phyloP scores from a whole-genome alignment of 345 rosid genomes.

The Limnanthes douglasii region DNA sequence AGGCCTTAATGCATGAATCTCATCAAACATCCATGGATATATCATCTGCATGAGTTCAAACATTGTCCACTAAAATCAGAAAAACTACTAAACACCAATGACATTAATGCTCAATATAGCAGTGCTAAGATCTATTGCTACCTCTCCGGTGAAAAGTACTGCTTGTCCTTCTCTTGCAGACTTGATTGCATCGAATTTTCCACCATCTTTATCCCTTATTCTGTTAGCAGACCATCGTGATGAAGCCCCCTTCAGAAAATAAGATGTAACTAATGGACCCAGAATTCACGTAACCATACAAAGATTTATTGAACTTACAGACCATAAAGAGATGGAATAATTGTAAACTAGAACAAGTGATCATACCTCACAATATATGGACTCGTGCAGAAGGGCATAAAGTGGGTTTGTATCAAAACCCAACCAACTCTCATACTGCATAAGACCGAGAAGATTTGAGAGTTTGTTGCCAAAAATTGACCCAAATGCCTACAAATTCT shows the following conservation, averaged over 20 bases:
- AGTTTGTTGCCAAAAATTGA: not conserved
- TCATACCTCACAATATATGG: constrained; percentile 76
- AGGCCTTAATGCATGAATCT: constrained; percentile 54
- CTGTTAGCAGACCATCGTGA: constrained; percentile 76
- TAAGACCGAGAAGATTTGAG: constrained; percentile 2
- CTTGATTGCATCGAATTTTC: constrained; percentile 49
- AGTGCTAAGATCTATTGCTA: constrained; percentile 8
- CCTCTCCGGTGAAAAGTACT: constrained; percentile 90
- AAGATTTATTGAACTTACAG: not conserved
- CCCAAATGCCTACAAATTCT: not conserved
- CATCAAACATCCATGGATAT: constrained; percentile 91
- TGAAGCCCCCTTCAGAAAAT: constrained; percentile 44
- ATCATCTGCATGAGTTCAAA: constrained; percentile 32
- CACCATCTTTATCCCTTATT: constrained; percentile 25
- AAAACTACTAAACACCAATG: not conserved
- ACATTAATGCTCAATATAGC: not conserved
- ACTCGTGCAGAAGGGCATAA: constrained; percentile 65
- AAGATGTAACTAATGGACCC: not conserved
- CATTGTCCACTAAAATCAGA: not conserved
- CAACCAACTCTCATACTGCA: constrained; percentile 71
- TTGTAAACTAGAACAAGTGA: too few relatives aligned
- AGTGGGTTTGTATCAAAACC: constrained; percentile 77
- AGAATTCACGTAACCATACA: not conserved
- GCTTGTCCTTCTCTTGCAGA: constrained; percentile 54
- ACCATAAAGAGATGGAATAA: not conserved